Evolutionary conservation across 805 yeast species (phyloP), one percentile per base, ranked within the genome.

Genomic region (Zygoascus tannicola): DNA sequence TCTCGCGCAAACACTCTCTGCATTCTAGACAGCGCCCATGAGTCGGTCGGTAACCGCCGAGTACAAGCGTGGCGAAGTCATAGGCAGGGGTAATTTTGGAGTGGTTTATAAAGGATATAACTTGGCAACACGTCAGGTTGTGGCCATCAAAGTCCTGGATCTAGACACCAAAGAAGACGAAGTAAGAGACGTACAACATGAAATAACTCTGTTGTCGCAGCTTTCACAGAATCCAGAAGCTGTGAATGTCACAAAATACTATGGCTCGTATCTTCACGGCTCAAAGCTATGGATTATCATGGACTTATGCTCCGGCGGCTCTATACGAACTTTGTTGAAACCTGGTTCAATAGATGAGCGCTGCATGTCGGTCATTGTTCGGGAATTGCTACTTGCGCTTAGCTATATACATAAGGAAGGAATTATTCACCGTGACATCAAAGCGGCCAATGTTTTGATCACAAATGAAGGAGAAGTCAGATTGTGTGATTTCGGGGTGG

Each of bases 271-370:
- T 51, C 64, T 94, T 22, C 77, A 80, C 49, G 97, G 90, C 39
- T 82, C 95, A n/a, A 81, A 84, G 56, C 69, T 92, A 32, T 92
- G 98, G 97, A 88, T 92, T 60, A 79, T 92, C 46, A 92, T 92
- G 97, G 99, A 92, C 58, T 78, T 84, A 57, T 90, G 97, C 63
- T 92, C 95, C 0, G 99, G 98, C 14, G 99, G 99, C 0, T 83
- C 95, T 1, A 76, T 85, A 44, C 72, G 98, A 50, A 85, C 96
- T 1, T 67, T 92, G 38, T 57, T 90, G 46, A 76, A 80, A 56
- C 87, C 97, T 0, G 98, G 98, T 0, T 76, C 75, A 32, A 72
- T 94, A 33, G 96, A 87, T 49, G 99, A 92, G 57, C 72, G 72
- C 56, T 81, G 83, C 58, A 77, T 84, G 32, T 81, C 88, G 15